Evolutionary conservation across 2,329 filamentous ascomycete genomes (phyloP), one percentile per base, ranked within the genome.

Genomic region (Botryotinia globosa): DNA sequence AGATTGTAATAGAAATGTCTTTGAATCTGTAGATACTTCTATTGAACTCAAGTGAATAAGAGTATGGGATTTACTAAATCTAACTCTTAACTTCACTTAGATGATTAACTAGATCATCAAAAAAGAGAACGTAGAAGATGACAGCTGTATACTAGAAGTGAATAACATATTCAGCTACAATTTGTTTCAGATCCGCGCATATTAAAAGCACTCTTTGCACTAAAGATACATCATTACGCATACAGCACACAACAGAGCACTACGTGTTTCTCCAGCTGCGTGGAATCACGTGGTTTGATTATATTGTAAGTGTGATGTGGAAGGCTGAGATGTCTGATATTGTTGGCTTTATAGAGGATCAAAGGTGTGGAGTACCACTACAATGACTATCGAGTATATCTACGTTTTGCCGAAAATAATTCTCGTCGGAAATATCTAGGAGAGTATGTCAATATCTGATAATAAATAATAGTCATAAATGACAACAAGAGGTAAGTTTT

Each of bases 181-280:
- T 22, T 45, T 9, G 2, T 22, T 22, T 4, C 8, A 45, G 8
- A 45, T 45, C 4, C 20, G 20, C 20, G 1, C 3, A 45, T 3
- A 22, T 45, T 10, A 45, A 45, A 0, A 45, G 44, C 3, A 22
- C 44, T 45, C 8, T 45, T 20, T 45, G 20, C 20, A 22, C 8
- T 10, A 22, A 4, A 4, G 0, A 22, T 8, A 45, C 44, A 22
- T 45, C 20, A 9, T 45, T 45, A 45, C 7, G 8, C 20, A 22
- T 45, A 8, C 44, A 7, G 0, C 1, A 1, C 1, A 18, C 16
- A 18, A 0, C 1, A 0, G 0, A 14, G 1, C 0, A 44, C 2
- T 0, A 20, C 0, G 18, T 44, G 20, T 2, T 22, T 45, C 44
- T 45, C 44, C 44, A 51, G 4, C 25, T 2, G 45, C 45, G 25